Conservation (phyloP, 2,329 filamentous ascomycete genomes). For the Colletotrichum lindemuthianum region DNA sequence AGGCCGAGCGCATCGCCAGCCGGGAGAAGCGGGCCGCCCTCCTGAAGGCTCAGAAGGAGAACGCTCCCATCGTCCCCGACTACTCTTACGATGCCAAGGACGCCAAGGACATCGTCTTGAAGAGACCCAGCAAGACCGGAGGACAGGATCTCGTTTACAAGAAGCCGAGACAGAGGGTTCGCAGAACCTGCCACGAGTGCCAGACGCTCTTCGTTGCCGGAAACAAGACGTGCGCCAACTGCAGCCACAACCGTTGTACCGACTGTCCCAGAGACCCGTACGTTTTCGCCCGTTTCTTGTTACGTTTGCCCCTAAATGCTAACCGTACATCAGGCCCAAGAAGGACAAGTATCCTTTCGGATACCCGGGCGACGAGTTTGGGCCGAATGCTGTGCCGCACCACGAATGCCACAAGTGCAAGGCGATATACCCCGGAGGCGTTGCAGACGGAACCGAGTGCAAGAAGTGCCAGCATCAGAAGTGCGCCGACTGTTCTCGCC, state of each 20-base stretch:
- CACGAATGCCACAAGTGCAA: constrained; percentile 73
- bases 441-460: constrained; percentile 65
- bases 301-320: constrained; percentile 1
- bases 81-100: constrained; percentile 55
- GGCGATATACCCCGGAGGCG: constrained; percentile 62
- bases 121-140: constrained; percentile 71
- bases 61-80: constrained; percentile 62
- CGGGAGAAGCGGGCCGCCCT: constrained; percentile 61
- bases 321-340: constrained; percentile 61
- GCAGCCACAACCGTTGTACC: constrained; percentile 79
- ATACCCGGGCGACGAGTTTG: constrained; percentile 74
- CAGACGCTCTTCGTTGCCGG: constrained; percentile 67
- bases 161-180: constrained; percentile 76
- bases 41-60: constrained; percentile 66
- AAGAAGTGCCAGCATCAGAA: constrained; percentile 68
- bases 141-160: constrained; percentile 78
- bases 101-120: constrained; percentile 63
- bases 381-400: constrained; percentile 60
- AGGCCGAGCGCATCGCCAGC: constrained; percentile 63
- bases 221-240: constrained; percentile 72
- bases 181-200: constrained; percentile 82
- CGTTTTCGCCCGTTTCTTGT: constrained; percentile 47
- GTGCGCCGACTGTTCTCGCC: constrained; percentile 67
- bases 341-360: constrained; percentile 75
- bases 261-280: constrained; percentile 85